phyloP scores from a whole-genome alignment of 2,329 filamentous ascomycete genomes.

The Aspergillus awamori region DNA sequence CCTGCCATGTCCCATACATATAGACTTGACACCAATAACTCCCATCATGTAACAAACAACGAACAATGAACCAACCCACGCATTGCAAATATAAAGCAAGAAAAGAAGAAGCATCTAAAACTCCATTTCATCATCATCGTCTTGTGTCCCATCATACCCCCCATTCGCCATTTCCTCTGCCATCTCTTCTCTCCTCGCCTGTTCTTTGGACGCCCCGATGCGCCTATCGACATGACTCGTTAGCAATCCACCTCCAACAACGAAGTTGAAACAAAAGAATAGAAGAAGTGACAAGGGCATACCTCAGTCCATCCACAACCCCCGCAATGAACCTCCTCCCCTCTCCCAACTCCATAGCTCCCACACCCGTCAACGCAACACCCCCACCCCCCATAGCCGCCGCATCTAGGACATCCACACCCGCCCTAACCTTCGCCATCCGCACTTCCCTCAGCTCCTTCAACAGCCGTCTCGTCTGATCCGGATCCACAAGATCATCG shows the following conservation, averaged over 20 bases:
- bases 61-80: conserved; percentile 8
- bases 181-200: conserved; percentile 74
- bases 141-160: conserved; percentile 49
- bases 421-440: conserved; percentile 82
- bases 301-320: conserved; percentile 81
- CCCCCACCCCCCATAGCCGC: conserved; percentile 59
- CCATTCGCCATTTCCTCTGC: conserved; percentile 65
- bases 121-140: conserved; percentile 62
- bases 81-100: too few species aligned
- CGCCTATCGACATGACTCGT: conserved; percentile 54
- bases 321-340: conserved; percentile 79
- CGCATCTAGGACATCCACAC: conserved; percentile 68
- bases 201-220: conserved; percentile 79
- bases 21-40: conserved; percentile 22
- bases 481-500: conserved; percentile 76
- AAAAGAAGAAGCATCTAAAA: conserved; percentile 31
- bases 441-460: conserved; percentile 84
- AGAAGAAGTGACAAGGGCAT: conserved; percentile 18
- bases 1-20: neutral
- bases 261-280: neutral
- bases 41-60: conserved; percentile 20
- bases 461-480: conserved; percentile 73
- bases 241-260: neutral
- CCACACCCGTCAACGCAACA: conserved; percentile 78
- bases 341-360: conserved; percentile 90